These are phyloP conservation scores for Stemphylium vesicarium DNA, from an alignment of 2,329 filamentous ascomycete species.

Conservation along the genomic window DNA sequence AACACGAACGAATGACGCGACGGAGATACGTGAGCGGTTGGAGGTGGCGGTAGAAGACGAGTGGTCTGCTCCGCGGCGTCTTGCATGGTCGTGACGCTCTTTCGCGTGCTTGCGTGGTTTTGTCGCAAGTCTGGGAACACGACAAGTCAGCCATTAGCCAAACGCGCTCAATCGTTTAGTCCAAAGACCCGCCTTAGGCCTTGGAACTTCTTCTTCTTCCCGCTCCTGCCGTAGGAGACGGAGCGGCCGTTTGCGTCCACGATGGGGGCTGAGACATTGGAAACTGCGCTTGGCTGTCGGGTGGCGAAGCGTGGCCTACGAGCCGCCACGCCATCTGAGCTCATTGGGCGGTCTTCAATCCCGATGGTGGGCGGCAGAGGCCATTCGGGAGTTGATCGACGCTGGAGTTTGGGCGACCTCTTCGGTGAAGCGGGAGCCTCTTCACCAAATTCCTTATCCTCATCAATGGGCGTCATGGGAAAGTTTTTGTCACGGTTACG, in stretches of 20 bases:
- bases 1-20: slow-evolving; percentile 4
- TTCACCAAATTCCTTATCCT: slow-evolving; percentile 39
- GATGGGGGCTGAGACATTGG: slow-evolving; percentile 32
- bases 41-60: slow-evolving; percentile 5
- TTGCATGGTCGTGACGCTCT: not conserved
- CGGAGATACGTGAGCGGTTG: slow-evolving; percentile 3
- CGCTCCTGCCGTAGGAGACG: slow-evolving; percentile 39
- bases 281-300: slow-evolving; percentile 29
- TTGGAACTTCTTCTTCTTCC: slow-evolving; percentile 71
- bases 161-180: slow-evolving; percentile 56
- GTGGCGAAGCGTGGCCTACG: slow-evolving; percentile 31
- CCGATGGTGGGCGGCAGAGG: slow-evolving; percentile 52
- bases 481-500: slow-evolving; percentile 31
- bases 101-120: not conserved
- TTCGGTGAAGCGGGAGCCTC: slow-evolving; percentile 19
- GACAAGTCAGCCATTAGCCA: slow-evolving; percentile 18
- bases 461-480: slow-evolving; percentile 44
- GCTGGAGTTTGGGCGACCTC: slow-evolving; percentile 56
- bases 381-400: slow-evolving; percentile 57
- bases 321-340: slow-evolving; percentile 36
- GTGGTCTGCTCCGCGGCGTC: slow-evolving; percentile 6
- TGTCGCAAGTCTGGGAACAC: slow-evolving; percentile 7
- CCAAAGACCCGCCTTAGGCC: slow-evolving; percentile 70
- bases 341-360: slow-evolving; percentile 37
- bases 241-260: slow-evolving; percentile 25